A percentile compares a stretch with the other conserved stretches of the same genome.
phyloP scores from a whole-genome alignment of 2,329 filamentous ascomycete species.

The Phoma sp. region DNA sequence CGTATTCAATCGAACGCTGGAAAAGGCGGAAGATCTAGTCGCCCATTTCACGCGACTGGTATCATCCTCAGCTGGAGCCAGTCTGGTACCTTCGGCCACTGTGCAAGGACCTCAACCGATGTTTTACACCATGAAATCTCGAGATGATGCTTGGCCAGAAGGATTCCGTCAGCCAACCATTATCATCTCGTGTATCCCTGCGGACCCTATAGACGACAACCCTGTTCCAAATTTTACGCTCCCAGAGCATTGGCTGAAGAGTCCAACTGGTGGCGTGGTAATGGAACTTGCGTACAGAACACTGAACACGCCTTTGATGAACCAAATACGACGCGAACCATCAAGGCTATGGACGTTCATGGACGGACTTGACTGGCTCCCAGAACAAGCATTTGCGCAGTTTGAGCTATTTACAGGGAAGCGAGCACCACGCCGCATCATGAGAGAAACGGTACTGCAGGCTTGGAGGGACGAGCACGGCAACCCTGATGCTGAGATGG shows the following conservation, averaged over 20 bases:
- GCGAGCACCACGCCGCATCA: slow-evolving; percentile 71
- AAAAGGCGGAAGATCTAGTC: slow-evolving; percentile 71
- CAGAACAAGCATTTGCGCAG: slow-evolving; percentile 80
- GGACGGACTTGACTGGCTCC: slow-evolving; percentile 76
- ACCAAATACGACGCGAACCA: slow-evolving; percentile 67
- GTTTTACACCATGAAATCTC: slow-evolving; percentile 65
- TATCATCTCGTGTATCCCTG: slow-evolving; percentile 77
- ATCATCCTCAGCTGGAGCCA: slow-evolving; percentile 26
- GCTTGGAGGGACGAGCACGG: slow-evolving; percentile 44
- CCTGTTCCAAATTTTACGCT: slow-evolving; percentile 73
- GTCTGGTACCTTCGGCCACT: slow-evolving; percentile 20
- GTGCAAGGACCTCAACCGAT: slow-evolving; percentile 45
- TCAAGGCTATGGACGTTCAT: slow-evolving; percentile 74
- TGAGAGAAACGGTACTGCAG: slow-evolving; percentile 68
- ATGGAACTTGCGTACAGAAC: slow-evolving; percentile 77
- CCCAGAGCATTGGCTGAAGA: slow-evolving; percentile 72
- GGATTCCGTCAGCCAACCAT: slow-evolving; percentile 71
- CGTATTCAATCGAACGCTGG: slow-evolving; percentile 72
- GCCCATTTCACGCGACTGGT: slow-evolving; percentile 69
- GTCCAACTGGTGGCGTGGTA: slow-evolving; percentile 75
- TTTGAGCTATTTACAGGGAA: slow-evolving; percentile 82
- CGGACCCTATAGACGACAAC: slow-evolving; percentile 67
- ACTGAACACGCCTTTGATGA: slow-evolving; percentile 71
- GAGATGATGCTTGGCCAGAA: slow-evolving; percentile 68
- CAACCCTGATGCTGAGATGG: slow-evolving; percentile 38